phyloP scores from a whole-genome alignment of 1,139 yeast genomes.

The Geotrichum fermentans region DNA sequence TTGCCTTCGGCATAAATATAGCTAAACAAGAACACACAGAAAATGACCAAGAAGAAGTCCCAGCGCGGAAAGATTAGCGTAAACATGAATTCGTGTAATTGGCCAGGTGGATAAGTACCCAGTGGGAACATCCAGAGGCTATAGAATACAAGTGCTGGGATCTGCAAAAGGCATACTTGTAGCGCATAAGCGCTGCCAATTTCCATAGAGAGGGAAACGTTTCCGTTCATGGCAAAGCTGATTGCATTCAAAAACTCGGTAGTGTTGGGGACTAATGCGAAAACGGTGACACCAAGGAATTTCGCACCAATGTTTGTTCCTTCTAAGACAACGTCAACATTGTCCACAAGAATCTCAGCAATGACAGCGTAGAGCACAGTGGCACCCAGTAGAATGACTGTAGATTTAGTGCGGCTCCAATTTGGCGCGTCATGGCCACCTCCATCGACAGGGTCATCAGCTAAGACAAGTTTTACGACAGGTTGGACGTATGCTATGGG shows the following conservation, averaged over 20 bases:
- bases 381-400: slow-evolving; percentile 78
- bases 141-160: slow-evolving; percentile 81
- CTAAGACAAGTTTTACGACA: slow-evolving; percentile 7
- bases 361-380: slow-evolving; percentile 84
- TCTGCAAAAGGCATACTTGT: slow-evolving; percentile 89
- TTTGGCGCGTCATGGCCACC: slow-evolving; percentile 96
- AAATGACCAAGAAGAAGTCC: slow-evolving; percentile 84
- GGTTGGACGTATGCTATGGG: not conserved
- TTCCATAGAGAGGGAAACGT: slow-evolving; percentile 88
- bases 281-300: slow-evolving; percentile 85
- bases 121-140: slow-evolving; percentile 51
- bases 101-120: not conserved
- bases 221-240: slow-evolving; percentile 92
- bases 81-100: slow-evolving; percentile 48
- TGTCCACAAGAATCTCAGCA: slow-evolving; percentile 91
- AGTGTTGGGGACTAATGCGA: slow-evolving; percentile 94
- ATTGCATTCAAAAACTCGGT: slow-evolving; percentile 96
- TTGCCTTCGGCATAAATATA: slow-evolving; percentile 96
- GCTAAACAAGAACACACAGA: slow-evolving; percentile 83
- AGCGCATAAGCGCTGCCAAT: slow-evolving; percentile 96
- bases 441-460: slow-evolving; percentile 27
- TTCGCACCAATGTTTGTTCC: slow-evolving; percentile 80
- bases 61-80: slow-evolving; percentile 89
- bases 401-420: slow-evolving; percentile 85
- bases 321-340: slow-evolving; percentile 84